Conservation (phyloP, 495 filamentous ascomycete species). For the Xanthoparmelia taractica region DNA sequence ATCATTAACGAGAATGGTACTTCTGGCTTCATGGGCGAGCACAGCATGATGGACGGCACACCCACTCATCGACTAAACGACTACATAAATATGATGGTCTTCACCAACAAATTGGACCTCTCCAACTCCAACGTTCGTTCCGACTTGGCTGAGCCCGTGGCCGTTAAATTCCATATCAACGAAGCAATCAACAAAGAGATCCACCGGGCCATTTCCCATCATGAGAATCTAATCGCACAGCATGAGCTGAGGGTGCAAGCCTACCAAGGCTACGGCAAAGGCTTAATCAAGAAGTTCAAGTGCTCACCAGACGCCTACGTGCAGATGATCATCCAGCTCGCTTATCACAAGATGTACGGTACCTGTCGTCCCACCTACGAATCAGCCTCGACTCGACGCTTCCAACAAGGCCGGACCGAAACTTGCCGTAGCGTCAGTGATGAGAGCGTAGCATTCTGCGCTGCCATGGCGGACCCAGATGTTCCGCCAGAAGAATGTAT, state of each 20-base stretch:
- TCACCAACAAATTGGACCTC: slow-evolving; percentile 84
- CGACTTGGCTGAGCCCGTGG: slow-evolving; percentile 69
- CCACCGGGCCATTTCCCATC: slow-evolving; percentile 64
- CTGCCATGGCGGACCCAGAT: slow-evolving; percentile 64
- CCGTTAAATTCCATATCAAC: slow-evolving; percentile 69
- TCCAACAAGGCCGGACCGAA: slow-evolving; percentile 94
- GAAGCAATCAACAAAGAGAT: slow-evolving; percentile 66
- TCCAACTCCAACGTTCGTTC: slow-evolving; percentile 66
- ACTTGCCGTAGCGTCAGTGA: slow-evolving; percentile 89
- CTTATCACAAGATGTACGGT: slow-evolving; percentile 99
- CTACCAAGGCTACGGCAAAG: slow-evolving; percentile 97
- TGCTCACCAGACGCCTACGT: slow-evolving; percentile 97
- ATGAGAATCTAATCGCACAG: slow-evolving; percentile 66
- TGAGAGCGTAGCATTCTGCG: slow-evolving; percentile 87
- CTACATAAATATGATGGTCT: slow-evolving; percentile 80
- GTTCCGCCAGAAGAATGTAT: slow-evolving; percentile 55
- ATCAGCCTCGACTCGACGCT: slow-evolving; percentile 86
- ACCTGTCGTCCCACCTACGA: slow-evolving; percentile 97
- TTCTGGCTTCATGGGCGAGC: slow-evolving; percentile 95
- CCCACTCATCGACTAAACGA: slow-evolving; percentile 95
- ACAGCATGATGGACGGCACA: slow-evolving; percentile 99
- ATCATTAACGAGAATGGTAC: slow-evolving; percentile 98
- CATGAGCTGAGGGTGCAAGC: slow-evolving; percentile 92
- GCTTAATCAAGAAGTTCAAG: slow-evolving; percentile 98
- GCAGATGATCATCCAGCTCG: slow-evolving; percentile 98